Conservation (phyloP, 306 rosid species). For the Datisca glomerata region DNA sequence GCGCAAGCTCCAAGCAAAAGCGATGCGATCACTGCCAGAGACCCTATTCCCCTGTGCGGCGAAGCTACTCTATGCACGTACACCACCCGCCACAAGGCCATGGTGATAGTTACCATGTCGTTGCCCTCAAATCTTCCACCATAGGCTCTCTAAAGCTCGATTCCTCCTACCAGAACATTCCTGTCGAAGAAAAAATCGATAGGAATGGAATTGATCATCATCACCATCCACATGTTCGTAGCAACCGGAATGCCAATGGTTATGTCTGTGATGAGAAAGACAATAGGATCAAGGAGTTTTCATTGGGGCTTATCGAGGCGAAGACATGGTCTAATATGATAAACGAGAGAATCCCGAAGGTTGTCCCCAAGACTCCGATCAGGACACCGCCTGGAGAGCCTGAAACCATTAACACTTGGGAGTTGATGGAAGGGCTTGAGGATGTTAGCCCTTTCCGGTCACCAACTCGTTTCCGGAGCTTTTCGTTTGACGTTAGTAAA, state of each 20-base stretch:
- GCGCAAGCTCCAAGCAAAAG: slow-evolving; percentile 65
- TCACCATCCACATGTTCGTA: too few relatives aligned
- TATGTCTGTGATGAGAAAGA: background rate
- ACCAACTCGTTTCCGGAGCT: slow-evolving; percentile 42
- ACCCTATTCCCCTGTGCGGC: slow-evolving; percentile 48
- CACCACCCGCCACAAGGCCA: slow-evolving; percentile 57
- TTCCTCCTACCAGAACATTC: slow-evolving; percentile 2
- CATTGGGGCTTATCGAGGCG: slow-evolving; percentile 41
- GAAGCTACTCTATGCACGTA: slow-evolving; percentile 77
- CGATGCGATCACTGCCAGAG: slow-evolving; percentile 66
- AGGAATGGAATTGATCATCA: too few relatives aligned
- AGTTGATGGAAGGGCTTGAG: slow-evolving; percentile 93
- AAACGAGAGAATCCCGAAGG: slow-evolving; percentile 50
- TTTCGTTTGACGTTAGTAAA: slow-evolving; percentile 46
- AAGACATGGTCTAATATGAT: slow-evolving; percentile 78
- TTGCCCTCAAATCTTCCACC: slow-evolving; percentile 76
- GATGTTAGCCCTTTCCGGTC: slow-evolving; percentile 55
- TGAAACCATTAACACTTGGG: slow-evolving; percentile 85
- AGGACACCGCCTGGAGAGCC: slow-evolving; percentile 73
- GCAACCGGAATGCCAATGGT: background rate
- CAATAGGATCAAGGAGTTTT: slow-evolving; percentile 22
- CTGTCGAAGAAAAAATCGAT: slow-evolving; percentile 1
- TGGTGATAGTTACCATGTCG: slow-evolving; percentile 61
- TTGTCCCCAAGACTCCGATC: slow-evolving; percentile 32
- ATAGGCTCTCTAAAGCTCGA: slow-evolving; percentile 54